Percentiles rank a stretch among this genome's conserved stretches.
These are phyloP conservation scores for Aspergillus nanangensis DNA, from an alignment of 495 filamentous ascomycete genomes.

Conservation along the genomic window DNA sequence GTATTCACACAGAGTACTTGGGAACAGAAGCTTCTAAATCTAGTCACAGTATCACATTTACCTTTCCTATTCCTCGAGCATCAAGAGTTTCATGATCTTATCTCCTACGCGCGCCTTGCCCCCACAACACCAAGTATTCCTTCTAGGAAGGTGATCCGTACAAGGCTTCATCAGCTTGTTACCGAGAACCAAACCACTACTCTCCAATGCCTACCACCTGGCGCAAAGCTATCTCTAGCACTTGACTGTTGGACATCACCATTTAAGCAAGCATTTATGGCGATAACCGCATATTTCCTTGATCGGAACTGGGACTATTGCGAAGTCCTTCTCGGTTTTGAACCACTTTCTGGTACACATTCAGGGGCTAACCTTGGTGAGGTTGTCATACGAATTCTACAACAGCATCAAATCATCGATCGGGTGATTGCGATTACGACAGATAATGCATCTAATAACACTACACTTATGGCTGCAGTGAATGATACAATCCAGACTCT, in stretches of 20 bases:
- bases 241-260: neutral
- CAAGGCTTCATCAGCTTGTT: neutral
- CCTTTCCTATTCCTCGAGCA: neutral
- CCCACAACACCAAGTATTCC: neutral
- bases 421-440: slow-evolving; percentile 12
- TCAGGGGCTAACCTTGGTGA: slow-evolving; percentile 5
- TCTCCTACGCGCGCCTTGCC: neutral
- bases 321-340: neutral
- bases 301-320: neutral
- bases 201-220: neutral
- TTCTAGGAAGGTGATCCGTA: neutral
- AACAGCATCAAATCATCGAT: slow-evolving; percentile 10
- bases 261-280: neutral
- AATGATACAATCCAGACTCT: slow-evolving; percentile 6
- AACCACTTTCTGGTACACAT: neutral
- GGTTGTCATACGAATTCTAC: neutral
- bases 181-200: neutral
- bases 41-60: neutral
- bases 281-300: neutral
- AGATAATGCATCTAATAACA: slow-evolving; percentile 20
- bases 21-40: neutral
- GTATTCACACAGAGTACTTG: neutral
- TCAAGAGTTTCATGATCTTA: neutral
- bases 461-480: slow-evolving; percentile 6
- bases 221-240: neutral